These are phyloP conservation scores for Aspergillus ochraceoroseus DNA, from an alignment of 2,329 filamentous ascomycete genomes.

Conservation along the genomic window DNA sequence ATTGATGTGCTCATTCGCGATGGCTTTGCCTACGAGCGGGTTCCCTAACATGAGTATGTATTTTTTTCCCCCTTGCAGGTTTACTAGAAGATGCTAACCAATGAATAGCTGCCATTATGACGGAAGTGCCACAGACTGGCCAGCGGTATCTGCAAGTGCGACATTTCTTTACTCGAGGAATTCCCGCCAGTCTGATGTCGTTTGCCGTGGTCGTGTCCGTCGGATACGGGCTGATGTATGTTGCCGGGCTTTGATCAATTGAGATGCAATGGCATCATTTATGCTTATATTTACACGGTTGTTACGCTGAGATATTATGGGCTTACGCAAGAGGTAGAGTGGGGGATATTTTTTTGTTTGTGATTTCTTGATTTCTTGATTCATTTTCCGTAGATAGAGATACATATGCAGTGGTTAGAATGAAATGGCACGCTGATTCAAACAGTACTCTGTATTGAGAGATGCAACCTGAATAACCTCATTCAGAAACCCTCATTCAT, in stretches of 20 bases:
- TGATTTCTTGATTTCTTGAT: slow-evolving; percentile 4
- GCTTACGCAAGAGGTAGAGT: no score
- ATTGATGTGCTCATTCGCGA: slow-evolving; percentile 95
- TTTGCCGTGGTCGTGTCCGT: slow-evolving; percentile 78
- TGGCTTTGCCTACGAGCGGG: slow-evolving; percentile 91
- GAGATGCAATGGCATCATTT: no score
- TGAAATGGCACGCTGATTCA: slow-evolving; percentile 10
- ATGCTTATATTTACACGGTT: not conserved
- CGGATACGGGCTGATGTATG: slow-evolving; percentile 84
- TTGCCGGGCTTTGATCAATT: slow-evolving; percentile 59
- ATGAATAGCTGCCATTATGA: slow-evolving; percentile 86
- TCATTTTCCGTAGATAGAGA: slow-evolving; percentile 6
- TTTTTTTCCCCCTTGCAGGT: not conserved
- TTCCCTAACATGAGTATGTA: slow-evolving; percentile 99
- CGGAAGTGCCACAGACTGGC: slow-evolving; percentile 86
- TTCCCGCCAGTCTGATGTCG: slow-evolving; percentile 78
- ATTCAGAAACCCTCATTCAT: slow-evolving; percentile 3
- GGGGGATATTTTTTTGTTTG: no score
- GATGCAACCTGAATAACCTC: no score
- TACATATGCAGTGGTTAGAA: slow-evolving; percentile 10
- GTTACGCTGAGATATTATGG: no score
- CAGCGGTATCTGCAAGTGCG: slow-evolving; percentile 86
- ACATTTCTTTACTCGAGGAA: slow-evolving; percentile 90
- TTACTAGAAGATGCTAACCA: slow-evolving; percentile 13
- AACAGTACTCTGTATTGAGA: slow-evolving; percentile 1